Evolutionary conservation across 1,284 basidiomycete genomes (phyloP), one percentile per base, ranked within the genome.

Genomic region (Puccinia coronata): DNA sequence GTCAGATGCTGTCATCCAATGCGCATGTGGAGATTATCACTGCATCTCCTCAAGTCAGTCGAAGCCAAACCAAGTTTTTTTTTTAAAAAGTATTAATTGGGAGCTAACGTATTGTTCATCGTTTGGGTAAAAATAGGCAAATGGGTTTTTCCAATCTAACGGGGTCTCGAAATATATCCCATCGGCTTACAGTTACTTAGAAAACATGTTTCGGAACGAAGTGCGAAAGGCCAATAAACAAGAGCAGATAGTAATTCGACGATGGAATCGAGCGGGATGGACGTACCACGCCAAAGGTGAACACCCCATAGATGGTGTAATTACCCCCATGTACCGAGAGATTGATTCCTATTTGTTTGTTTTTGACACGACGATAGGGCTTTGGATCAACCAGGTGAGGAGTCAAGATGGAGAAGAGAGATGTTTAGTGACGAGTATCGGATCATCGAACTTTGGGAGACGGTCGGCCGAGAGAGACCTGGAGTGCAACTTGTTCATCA

Each of bases 231-330:
- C 18, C 90, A 90, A 89, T 83, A 86, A 72, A 78, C 80, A 84
- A 39, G 87, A 87, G 18, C 85, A 87, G 0, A 89, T 98, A 28
- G 88, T 91, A 82, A 88, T 99, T 81, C 89, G 88, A 82, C 95
- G 98, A 86, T 98, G 96, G 96, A 90, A 91, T 84, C 90, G 90
- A 83, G 87, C 89, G n/a, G 94, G 92, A 0, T 99, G 97, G 97
- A 99, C 96, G 0, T 99, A 99, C 87, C 96, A 99, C 85, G 93
- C 95, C 43, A 99, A 98, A 90, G 96, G 96, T 94, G 83, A 76
- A 84, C 84, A 57, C n/a, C n/a, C n/a, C n/a, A n/a, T n/a, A n/a
- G n/a, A n/a, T n/a, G n/a, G n/a, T n/a, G n/a, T n/a, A 25, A n/a
- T 59, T 59, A 9, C 20, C n/a, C 8, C 11, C n/a, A 59, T 34